Base-by-base conservation (phyloP, 306 rosid genomes). In the Cicer yamashitae region DNA sequence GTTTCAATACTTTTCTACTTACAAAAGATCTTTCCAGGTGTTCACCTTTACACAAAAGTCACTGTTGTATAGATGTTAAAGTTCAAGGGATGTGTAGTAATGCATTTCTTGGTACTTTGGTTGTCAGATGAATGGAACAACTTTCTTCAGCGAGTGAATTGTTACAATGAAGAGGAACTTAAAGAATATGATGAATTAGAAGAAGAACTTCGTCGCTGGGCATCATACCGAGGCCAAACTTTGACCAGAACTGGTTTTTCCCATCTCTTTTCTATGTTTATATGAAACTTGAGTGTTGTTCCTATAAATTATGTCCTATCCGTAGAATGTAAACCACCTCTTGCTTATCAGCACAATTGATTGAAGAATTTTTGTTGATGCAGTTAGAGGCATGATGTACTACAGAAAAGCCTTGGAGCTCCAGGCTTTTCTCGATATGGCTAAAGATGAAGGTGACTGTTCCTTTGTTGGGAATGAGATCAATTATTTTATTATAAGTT, bases 341-440 rank as follows among this genome's bases (percentile, higher is more conserved):
- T 53, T 52, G n/a, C 18, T 45, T 70, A 62, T 69, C 76, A 8
- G 17, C 58, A 37, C 34, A 6, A 74, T 78, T 74, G 82, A 76
- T 73, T 79, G 39, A 75, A 45, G 44, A 74, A 71, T 79, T 59
- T 37, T 25, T 79, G 25, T 40, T 43, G 62, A 50, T 78, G 50
- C 83, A 94, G 98, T 92, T 15, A 88, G 98, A 85, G 98, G 98
- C 30, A 91, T 91, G 98, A 94, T 91, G 98, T 94, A 94, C 87
- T 94, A 84, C 69, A 89, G 97, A 70, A 88, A 84, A 87, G 98
- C 98, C 69, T 90, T 94, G 87, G 98, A 91, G 89, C 98, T 94
- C 72, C 97, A 94, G 79, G 89, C 97, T 85, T 91, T 94, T 77
- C 98, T 94, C 50, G 98, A 94, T 80, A 94, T 92, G 93, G 98